These are phyloP conservation scores for Colletotrichum tofieldiae DNA, from an alignment of 2,329 filamentous ascomycete genomes.

Conservation along the genomic window DNA sequence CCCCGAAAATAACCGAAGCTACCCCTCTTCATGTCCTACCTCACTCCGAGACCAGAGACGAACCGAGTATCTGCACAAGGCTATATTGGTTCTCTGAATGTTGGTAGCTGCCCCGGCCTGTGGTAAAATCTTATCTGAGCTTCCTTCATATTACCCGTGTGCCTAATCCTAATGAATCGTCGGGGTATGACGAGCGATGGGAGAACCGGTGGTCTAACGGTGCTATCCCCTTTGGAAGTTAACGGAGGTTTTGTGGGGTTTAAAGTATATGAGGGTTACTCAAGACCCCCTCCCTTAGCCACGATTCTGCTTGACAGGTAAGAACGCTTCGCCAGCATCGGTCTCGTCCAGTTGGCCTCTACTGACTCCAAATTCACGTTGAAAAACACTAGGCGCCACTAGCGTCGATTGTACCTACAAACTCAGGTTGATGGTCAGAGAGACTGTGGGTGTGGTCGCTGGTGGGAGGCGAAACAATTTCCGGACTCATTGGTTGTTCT, in stretches of 20 bases:
- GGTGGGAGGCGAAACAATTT: neutral
- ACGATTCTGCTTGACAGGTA: too few relatives aligned
- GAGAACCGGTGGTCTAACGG: neutral
- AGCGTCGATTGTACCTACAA: too few relatives aligned
- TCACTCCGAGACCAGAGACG: accelerated
- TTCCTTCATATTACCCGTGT: neutral
- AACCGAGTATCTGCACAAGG: neutral
- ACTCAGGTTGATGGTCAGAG: neutral
- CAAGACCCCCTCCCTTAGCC: neutral
- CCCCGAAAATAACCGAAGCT: neutral
- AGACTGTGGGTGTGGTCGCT: neutral
- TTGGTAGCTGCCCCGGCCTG: neutral
- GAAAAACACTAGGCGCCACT: too few relatives aligned
- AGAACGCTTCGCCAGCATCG: neutral
- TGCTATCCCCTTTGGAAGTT: neutral
- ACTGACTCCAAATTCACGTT: neutral
- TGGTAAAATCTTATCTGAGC: neutral
- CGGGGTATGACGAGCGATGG: neutral
- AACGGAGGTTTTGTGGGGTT: too few relatives aligned
- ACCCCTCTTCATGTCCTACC: too few relatives aligned
- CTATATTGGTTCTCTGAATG: neutral
- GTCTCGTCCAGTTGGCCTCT: neutral
- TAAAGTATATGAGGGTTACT: neutral
- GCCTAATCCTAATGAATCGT: neutral
- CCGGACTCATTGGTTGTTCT: neutral